Evolutionary conservation across 768 basidiomycete species (phyloP), one percentile per base, ranked within the genome.

Genomic region (Lactifluus hygrophoroides): DNA sequence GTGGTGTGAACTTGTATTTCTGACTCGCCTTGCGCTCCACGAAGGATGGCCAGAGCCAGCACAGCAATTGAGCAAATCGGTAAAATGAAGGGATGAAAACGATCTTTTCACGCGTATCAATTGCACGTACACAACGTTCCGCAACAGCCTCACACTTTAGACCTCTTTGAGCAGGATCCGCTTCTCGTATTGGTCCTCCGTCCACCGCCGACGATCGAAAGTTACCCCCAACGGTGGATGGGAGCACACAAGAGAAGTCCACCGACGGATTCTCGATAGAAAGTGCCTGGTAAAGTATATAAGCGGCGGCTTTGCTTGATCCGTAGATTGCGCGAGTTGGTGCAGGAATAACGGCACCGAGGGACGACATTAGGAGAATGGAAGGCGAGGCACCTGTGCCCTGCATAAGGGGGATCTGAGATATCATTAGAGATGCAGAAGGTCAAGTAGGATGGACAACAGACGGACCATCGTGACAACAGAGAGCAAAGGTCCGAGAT

Each of bases 311-410:
- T 69, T 97, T 96, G 10, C 87, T 89, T 3, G 91, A 82, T 0
- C 80, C 83, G 68, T 97, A 97, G 35, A 97, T 72, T 0, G 89
- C 74, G 7, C 94, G 85, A 0, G 89, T 92, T 0, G 94, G 94
- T 0, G 93, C 83, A 2, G 94, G 89, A 35, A 94, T 83, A 6
- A 86, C 75, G 2, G 90, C 82, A 2, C 86, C 94, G 3, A 86
- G 74, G 28, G 85, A 88, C 8, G 90, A 90, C 35, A 96, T 68
- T 42, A 94, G 81, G 27, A 91, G 80, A 37, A 95, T 76, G 0
- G 89, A 81, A 0, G 93, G 92, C 0, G 80, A 76, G 0, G 68
- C 56, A 0, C 90, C 93, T 0, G 84, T 79, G 25, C 75, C 67
- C 11, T 79, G 74, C 34, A 95, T 79, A 0, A 92, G 69, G 0